phyloP scores from a whole-genome alignment of 768 basidiomycete species.

The Leucosporidium creatinivorum region DNA sequence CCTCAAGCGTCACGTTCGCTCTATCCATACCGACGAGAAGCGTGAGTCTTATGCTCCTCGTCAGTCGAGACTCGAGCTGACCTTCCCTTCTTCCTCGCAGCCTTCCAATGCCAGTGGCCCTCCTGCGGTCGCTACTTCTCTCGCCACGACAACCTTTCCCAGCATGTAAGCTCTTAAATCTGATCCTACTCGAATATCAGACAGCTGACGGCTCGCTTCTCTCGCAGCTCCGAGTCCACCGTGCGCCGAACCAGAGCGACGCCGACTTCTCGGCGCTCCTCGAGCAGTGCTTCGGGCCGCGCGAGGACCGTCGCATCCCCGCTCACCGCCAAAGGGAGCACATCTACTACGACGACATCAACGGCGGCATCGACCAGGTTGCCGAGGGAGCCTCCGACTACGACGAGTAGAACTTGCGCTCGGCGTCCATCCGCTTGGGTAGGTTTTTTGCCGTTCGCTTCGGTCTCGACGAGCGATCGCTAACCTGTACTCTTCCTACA shows the following conservation, averaged over 20 bases:
- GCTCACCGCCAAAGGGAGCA: not conserved
- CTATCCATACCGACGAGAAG: constrained; percentile 87
- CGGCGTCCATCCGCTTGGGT: no score
- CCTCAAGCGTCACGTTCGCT: constrained; percentile 76
- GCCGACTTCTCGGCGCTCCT: constrained; percentile 14
- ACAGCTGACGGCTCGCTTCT: not conserved
- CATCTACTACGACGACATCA: not conserved
- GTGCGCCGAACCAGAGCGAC: constrained; percentile 6
- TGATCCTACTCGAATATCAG: not conserved
- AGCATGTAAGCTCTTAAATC: constrained; percentile 46
- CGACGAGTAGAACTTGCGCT: no score
- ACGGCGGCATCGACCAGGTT: not conserved
- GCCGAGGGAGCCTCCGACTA: not conserved
- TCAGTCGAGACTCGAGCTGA: not conserved
- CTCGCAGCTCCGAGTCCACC: constrained; percentile 27
- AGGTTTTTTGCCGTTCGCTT: no score
- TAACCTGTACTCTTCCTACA: no score
- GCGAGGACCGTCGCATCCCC: not conserved
- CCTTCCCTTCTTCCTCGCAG: constrained; percentile 41
- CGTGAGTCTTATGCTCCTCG: constrained; percentile 50
- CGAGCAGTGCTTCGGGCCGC: constrained; percentile 11
- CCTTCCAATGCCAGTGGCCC: constrained; percentile 63
- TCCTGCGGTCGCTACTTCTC: constrained; percentile 67
- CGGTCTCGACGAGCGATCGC: no score
- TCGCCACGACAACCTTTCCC: constrained; percentile 69